These are phyloP conservation scores for Talaromyces trachyspermus DNA, from an alignment of 495 filamentous ascomycete species.

Conservation along the genomic window DNA sequence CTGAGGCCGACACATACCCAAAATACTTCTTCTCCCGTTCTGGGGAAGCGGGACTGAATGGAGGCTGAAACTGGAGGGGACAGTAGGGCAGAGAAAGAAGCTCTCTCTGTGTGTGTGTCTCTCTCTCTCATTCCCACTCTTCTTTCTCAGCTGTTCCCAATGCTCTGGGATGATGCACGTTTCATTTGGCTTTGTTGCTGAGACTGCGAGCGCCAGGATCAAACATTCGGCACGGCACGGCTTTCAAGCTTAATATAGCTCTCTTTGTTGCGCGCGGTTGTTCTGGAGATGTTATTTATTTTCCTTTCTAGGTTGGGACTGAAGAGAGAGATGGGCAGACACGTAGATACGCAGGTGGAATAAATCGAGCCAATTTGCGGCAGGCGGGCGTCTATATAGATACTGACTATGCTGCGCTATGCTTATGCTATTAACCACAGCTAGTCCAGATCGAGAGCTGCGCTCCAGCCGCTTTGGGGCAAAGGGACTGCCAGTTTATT, in stretches of 20 bases:
- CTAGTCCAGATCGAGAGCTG: too few relatives aligned
- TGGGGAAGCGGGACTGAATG: slow-evolving; percentile 8
- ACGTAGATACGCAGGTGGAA: too few relatives aligned
- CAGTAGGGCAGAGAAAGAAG: background rate
- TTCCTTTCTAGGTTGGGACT: too few relatives aligned
- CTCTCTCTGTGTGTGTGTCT: too few relatives aligned
- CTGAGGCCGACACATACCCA: too few relatives aligned
- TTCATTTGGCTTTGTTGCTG: slow-evolving; percentile 1
- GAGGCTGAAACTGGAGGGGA: background rate
- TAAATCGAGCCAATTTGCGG: background rate
- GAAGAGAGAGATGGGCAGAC: too few relatives aligned
- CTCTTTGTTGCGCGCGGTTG: background rate
- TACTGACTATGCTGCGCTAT: background rate
- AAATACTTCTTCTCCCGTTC: too few relatives aligned
- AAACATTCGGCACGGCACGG: background rate
- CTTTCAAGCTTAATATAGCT: slow-evolving; percentile 1
- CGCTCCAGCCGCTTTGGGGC: slow-evolving; percentile 1
- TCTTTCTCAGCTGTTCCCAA: too few relatives aligned
- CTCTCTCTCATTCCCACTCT: too few relatives aligned
- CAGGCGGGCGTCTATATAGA: slow-evolving; percentile 1
- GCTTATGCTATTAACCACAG: too few relatives aligned
- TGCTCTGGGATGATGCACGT: too few relatives aligned
- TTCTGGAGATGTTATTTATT: background rate
- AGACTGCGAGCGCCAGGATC: slow-evolving; percentile 2
- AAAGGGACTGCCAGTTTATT: background rate